Conservation (phyloP, 2,329 filamentous ascomycete species). For the Aspergillus sp. region DNA sequence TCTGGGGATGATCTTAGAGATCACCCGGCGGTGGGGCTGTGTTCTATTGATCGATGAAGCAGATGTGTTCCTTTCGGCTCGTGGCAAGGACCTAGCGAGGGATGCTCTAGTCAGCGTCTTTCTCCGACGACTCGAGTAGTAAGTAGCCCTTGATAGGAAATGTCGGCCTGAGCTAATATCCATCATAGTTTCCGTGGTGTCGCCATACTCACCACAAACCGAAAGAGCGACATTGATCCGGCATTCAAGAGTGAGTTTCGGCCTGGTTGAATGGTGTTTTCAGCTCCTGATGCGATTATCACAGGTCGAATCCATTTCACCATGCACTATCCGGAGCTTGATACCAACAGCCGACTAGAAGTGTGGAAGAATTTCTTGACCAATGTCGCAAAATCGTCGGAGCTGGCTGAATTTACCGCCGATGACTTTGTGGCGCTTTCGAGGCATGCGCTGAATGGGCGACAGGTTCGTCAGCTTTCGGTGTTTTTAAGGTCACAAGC, state of each 20-base stretch:
- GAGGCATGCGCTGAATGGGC: background rate
- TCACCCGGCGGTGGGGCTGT: background rate
- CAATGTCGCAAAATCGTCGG: slow-evolving; percentile 1
- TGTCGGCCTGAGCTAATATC: background rate
- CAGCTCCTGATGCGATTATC: background rate
- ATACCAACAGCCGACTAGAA: background rate
- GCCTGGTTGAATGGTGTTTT: too few species aligned
- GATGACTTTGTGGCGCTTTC: background rate
- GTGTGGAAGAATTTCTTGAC: slow-evolving; percentile 6
- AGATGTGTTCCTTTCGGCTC: background rate
- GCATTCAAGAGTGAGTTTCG: background rate
- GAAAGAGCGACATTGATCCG: slow-evolving; percentile 1
- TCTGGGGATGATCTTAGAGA: background rate
- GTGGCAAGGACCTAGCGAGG: slow-evolving; percentile 3
- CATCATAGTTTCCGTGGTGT: slow-evolving; percentile 4
- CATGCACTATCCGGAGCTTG: background rate
- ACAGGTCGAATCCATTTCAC: slow-evolving; percentile 7
- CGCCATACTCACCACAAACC: slow-evolving; percentile 4
- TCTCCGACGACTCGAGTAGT: slow-evolving; percentile 7
- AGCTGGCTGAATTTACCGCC: background rate
- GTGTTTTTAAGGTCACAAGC: background rate
- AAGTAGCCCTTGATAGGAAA: background rate
- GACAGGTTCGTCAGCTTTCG: background rate
- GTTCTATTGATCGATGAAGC: background rate
- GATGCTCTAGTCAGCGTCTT: slow-evolving; percentile 7